Conservation (phyloP, 2,329 filamentous ascomycete genomes). For the Talaromyces sp. region DNA sequence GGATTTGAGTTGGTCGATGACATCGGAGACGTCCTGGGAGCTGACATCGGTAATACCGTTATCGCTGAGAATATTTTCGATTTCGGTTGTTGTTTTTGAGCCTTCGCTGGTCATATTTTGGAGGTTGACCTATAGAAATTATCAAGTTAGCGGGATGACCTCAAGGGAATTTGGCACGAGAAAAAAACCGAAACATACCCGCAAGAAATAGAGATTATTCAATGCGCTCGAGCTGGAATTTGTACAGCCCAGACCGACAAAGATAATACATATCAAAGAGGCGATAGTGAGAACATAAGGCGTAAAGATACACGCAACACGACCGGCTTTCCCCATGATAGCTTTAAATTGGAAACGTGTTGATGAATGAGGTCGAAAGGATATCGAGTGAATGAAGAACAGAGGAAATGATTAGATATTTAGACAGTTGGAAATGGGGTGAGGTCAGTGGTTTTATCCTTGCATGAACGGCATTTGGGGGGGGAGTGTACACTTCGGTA, state of each 20-base stretch:
- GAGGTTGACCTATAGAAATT: conserved; percentile 55
- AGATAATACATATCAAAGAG: conserved; percentile 68
- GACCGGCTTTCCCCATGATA: conserved; percentile 71
- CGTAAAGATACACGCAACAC: conserved; percentile 83
- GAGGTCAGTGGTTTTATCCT: too few relatives aligned
- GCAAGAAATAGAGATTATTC: conserved; percentile 60
- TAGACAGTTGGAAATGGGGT: too few relatives aligned
- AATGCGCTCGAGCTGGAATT: conserved; percentile 52
- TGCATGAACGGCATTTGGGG: too few relatives aligned
- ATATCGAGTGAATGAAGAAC: too few relatives aligned
- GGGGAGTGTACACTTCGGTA: too few relatives aligned
- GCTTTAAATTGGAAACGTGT: too few relatives aligned
- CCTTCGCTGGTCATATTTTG: conserved; percentile 58
- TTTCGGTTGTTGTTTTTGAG: conserved; percentile 36
- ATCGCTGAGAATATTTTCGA: conserved; percentile 37
- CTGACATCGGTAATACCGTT: conserved; percentile 37
- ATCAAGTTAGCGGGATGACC: too few relatives aligned
- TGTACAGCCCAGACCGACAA: conserved; percentile 62
- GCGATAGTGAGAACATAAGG: conserved; percentile 81
- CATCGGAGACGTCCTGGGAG: conserved; percentile 41
- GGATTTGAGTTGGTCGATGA: conserved; percentile 40
- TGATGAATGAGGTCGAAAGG: too few relatives aligned
- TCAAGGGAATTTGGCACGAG: not conserved
- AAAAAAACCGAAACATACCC: conserved; percentile 42
- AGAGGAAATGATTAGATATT: too few relatives aligned